A percentile compares a stretch with the other conserved stretches of the same genome.
Evolutionary conservation across 1,284 basidiomycete species (phyloP).

Genomic region (Naganishia liquefaciens): DNA sequence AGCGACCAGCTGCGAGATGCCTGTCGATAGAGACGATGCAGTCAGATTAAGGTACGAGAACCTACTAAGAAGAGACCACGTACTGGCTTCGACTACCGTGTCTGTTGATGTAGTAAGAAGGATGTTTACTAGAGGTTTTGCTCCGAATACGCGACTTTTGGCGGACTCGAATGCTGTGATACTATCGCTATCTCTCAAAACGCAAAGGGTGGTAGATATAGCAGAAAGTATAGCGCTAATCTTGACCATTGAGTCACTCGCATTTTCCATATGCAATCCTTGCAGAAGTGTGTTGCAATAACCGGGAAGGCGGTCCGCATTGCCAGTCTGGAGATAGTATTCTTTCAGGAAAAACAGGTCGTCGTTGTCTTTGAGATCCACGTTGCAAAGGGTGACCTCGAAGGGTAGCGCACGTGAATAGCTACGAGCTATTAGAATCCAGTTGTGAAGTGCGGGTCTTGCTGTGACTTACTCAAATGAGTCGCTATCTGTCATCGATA

Average conservation of each 20-base stretch:
- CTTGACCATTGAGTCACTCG: not conserved
- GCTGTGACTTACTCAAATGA: slow-evolving; percentile 6
- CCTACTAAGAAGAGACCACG: not conserved
- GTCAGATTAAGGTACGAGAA: not conserved
- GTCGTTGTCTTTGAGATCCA: slow-evolving; percentile 34
- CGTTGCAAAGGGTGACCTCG: slow-evolving; percentile 24
- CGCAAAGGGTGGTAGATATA: slow-evolving; percentile 6
- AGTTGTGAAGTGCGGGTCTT: not conserved
- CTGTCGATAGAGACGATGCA: not conserved
- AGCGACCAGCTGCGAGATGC: slow-evolving; percentile 8
- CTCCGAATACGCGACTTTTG: slow-evolving; percentile 12
- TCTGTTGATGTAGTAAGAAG: not conserved
- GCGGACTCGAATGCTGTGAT: not conserved
- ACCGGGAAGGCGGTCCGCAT: slow-evolving; percentile 5
- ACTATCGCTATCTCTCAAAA: not conserved
- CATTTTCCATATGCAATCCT: not conserved
- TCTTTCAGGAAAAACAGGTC: slow-evolving; percentile 19
- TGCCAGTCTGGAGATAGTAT: slow-evolving; percentile 1
- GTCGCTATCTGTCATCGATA: not conserved
- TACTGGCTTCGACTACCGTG: not conserved
- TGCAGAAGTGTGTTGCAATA: slow-evolving; percentile 12
- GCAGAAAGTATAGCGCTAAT: not conserved
- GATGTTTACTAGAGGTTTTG: slow-evolving; percentile 5
- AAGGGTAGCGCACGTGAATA: slow-evolving; percentile 21
- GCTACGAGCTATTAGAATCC: not conserved